These are phyloP conservation scores for Haemoproteus tartakovskyi DNA, from an alignment of 169 alveolate species.

Conservation along the genomic window DNA sequence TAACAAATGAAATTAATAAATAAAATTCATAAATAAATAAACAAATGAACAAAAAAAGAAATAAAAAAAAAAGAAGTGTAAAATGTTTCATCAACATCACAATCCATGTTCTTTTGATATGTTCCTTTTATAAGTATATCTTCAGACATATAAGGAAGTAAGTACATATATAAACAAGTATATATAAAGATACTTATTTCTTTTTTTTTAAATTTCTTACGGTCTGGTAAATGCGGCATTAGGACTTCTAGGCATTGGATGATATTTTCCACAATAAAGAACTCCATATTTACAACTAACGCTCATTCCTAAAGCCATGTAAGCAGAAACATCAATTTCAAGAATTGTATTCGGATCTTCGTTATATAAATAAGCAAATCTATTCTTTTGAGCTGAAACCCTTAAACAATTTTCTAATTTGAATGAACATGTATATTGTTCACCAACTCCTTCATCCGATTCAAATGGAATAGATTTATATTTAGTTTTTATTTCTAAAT, in stretches of 20 bases:
- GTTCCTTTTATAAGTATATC: too few species aligned
- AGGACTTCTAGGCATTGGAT: conserved; percentile 37
- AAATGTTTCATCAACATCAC: too few species aligned
- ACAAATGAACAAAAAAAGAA: too few species aligned
- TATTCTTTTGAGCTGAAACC: conserved; percentile 17
- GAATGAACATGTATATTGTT: conserved; percentile 16
- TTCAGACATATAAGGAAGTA: too few species aligned
- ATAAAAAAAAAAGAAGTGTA: too few species aligned
- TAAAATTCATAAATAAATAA: too few species aligned
- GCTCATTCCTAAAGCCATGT: conserved; percentile 58
- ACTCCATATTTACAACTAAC: conserved; percentile 16
- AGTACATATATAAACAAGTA: too few species aligned
- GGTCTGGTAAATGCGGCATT: conserved; percentile 31
- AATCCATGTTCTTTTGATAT: too few species aligned
- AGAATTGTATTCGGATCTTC: neutral
- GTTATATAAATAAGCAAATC: conserved; percentile 14
- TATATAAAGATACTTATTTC: too few species aligned
- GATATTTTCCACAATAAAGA: conserved; percentile 29
- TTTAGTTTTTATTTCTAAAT: neutral
- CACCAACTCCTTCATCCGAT: conserved; percentile 1
- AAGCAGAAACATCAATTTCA: conserved; percentile 13
- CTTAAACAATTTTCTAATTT: conserved; percentile 31
- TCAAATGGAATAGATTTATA: neutral
- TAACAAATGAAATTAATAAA: too few species aligned
- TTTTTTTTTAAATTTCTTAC: conserved; percentile 9